Evolutionary conservation across 441 rosid species (phyloP).

Genomic region (Arabidopsis hybrid): DNA sequence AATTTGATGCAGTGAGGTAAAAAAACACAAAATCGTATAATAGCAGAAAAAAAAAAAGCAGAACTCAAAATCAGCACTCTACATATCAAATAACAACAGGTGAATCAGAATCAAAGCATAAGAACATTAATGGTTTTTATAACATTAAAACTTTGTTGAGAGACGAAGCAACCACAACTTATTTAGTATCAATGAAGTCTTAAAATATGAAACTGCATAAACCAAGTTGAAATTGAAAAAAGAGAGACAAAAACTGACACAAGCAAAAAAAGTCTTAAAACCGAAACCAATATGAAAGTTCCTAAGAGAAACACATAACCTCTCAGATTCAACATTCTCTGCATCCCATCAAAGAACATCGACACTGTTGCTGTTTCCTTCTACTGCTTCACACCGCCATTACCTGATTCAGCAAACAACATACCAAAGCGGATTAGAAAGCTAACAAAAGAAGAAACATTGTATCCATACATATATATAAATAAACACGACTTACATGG

Average conservation of each 20-base stretch:
- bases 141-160: not conserved
- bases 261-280: not conserved
- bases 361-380: not conserved
- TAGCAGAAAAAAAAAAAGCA: not conserved
- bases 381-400: slow-evolving; percentile 18
- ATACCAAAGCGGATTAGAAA: not conserved
- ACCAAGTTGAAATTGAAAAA: not conserved
- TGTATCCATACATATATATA: not conserved
- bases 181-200: not conserved
- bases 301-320: slow-evolving; percentile 1
- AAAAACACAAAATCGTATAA: not conserved
- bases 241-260: not conserved
- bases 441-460: not conserved
- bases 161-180: not conserved
- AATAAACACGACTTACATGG: slow-evolving; percentile 37
- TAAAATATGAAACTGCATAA: not conserved
- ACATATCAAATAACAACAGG: not conserved
- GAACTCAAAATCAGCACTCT: not conserved
- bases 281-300: slow-evolving; percentile 3
- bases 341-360: slow-evolving; percentile 2
- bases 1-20: not conserved
- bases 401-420: slow-evolving; percentile 21
- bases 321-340: not conserved
- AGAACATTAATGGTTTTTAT: not conserved
- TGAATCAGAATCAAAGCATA: not conserved